Base-by-base conservation (phyloP, 129 eudicot genomes). In the Oenanthe sinensis region DNA sequence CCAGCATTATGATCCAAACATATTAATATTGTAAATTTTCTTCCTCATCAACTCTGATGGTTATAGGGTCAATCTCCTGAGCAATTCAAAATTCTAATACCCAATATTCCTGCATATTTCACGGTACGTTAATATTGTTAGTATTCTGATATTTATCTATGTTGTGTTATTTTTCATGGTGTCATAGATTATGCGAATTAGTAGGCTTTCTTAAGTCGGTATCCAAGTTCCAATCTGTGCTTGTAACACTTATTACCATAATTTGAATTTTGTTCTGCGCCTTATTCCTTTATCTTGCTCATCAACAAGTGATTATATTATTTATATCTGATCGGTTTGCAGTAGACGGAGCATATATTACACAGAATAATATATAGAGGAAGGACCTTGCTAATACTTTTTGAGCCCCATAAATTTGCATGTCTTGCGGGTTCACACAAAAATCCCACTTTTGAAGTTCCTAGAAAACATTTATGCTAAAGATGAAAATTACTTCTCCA, bases 81-180 rank as follows among this genome's bases (percentile, higher is more conserved):
- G 80, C 98, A 95, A 78, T 95, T 95, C 92, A 90, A 85, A 85
- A 95, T 95, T 70, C 79, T 62, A 73, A 95, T 91, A 78, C 97
- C 97, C 76, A 90, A 92, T 82, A 88, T 92, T 69, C 98, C 97
- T 65, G 97, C 98, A 58, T 95, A 95, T 90, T 95, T 95, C 83
- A 95, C 98, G 82, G 98, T 92, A 90, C 12, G 89, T 80, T 58
- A 78, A 33, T 43, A 36, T 69, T 48, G 13, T 19, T 26, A n/a
- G 8, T 30, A 52, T 55, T n/a, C 55, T 42, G 50, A 8, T 20
- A 44, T 22, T 33, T 65, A 22, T 44, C 5, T n/a, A 24, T 30
- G 3, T 67, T 67, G 36, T 0, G 5, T 5, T 48, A 24, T 37
- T 70, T 72, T 12, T 8, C 52, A 43, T 24, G 52, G 11, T 44